Evolutionary conservation across 257 asterid genomes (phyloP), one percentile per base, ranked within the genome.

Genomic region (Jasminum sambac): DNA sequence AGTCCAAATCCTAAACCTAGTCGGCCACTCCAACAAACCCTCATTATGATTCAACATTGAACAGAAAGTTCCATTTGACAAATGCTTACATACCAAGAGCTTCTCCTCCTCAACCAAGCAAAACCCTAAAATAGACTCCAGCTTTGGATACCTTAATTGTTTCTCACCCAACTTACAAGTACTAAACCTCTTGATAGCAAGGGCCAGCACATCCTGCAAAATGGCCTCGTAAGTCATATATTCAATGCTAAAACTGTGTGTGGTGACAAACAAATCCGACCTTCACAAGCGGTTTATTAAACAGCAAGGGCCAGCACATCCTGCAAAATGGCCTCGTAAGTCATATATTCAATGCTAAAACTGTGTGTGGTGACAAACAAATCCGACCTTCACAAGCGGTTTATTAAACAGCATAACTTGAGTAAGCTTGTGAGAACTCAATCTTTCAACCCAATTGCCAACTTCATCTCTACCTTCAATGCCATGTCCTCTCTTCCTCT

Each of bases 371-470:
- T 95, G 0, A 72, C 78, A 79, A 92, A 75, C 69, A 92, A 81
- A 83, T 92, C 97, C 4, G 70, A 92, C 96, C 86, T 92, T 92
- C 50, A 92, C 97, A 11, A 92, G 86, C 1, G 98, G 98, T 70
- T 92, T 92, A 39, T 88, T 92, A 73, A 92, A 92, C 85, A 92
- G 71, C 58, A 85, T 76, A 58, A 92, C 93, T 73, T 90, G 98
- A 42, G 90, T 82, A 23, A 88, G 90, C 93, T 84, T 90, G 72
- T 87, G 91, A 74, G 87, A 83, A 67, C 90, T 79, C 86, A 92
- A 81, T 48, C 82, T 75, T 79, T 80, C 89, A 43, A 75, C 85
- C 96, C 95, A 92, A 66, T 85, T 80, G 70, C 78, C 77, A 62
- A 77, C 82, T 19, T 85, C 91, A 5, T 81, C 86, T 58, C 85